Percentiles rank a stretch among this genome's conserved stretches.
phyloP scores from a whole-genome alignment of 371 early-diverging fungal genomes.

The Conidiobolus coronatus region DNA sequence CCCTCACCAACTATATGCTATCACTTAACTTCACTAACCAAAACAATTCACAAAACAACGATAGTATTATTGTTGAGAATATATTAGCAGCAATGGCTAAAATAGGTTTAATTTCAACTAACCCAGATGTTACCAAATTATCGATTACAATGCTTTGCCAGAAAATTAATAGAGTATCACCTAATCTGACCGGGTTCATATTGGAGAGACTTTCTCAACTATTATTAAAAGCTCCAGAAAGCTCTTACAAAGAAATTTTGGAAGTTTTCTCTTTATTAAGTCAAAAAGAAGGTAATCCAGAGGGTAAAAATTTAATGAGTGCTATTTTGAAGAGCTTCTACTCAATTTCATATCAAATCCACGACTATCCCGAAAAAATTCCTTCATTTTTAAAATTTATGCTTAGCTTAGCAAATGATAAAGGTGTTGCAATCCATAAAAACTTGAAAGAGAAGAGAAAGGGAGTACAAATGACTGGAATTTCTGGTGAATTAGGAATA shows the following conservation, averaged over 20 bases:
- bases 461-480: constrained; percentile 18
- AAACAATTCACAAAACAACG: not conserved
- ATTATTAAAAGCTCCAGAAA: constrained; percentile 24
- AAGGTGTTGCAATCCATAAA: constrained; percentile 35
- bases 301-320: constrained; percentile 19
- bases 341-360: constrained; percentile 23
- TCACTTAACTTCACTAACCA: not conserved
- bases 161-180: constrained; percentile 23
- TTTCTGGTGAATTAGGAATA: constrained; percentile 32
- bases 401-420: constrained; percentile 39
- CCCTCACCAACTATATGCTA: constrained; percentile 1
- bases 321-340: constrained; percentile 17
- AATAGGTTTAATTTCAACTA: not conserved
- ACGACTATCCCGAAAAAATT: constrained; percentile 24
- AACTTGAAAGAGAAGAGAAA: constrained; percentile 20
- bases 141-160: constrained; percentile 31
- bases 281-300: constrained; percentile 19
- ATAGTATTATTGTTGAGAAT: not conserved
- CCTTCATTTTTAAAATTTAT: constrained; percentile 24
- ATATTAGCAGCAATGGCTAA: constrained; percentile 4
- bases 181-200: constrained; percentile 20
- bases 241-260: constrained; percentile 24
- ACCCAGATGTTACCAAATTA: constrained; percentile 17
- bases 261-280: constrained; percentile 21
- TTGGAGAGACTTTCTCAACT: constrained; percentile 27